Percentiles rank a stretch among this genome's conserved stretches.
phyloP scores from a whole-genome alignment of 768 basidiomycete species.

The Suillus weaverae region DNA sequence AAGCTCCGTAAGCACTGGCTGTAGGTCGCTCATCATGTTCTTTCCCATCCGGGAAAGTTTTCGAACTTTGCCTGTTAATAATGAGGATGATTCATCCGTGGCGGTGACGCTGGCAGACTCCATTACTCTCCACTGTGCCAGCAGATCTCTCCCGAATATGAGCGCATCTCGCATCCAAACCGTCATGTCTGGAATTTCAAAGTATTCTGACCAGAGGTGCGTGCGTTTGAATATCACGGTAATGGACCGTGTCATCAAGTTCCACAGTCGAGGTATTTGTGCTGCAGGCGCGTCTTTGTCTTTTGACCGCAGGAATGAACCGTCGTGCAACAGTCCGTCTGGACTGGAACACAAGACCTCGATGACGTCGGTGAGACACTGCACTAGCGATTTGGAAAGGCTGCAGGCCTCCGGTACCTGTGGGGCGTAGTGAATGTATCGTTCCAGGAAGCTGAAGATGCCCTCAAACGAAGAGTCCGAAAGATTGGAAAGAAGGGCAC shows the following conservation, averaged over 20 bases:
- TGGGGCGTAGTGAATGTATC: slow-evolving; percentile 62
- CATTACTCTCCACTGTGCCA: slow-evolving; percentile 78
- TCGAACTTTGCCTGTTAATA: slow-evolving; percentile 31
- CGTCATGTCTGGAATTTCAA: slow-evolving; percentile 83
- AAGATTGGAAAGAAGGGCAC: slow-evolving; percentile 67
- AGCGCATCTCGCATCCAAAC: slow-evolving; percentile 99
- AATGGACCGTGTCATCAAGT: slow-evolving; percentile 74
- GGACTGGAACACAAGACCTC: slow-evolving; percentile 79
- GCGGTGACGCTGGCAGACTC: slow-evolving; percentile 53
- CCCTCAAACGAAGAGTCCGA: slow-evolving; percentile 70
- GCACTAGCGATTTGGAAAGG: slow-evolving; percentile 86
- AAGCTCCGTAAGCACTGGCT: slow-evolving; percentile 76
- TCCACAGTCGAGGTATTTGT: slow-evolving; percentile 75
- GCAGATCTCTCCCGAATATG: slow-evolving; percentile 86
- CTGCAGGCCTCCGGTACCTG: slow-evolving; percentile 82
- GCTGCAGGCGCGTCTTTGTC: slow-evolving; percentile 48
- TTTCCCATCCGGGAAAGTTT: slow-evolving; percentile 62
- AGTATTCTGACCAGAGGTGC: slow-evolving; percentile 77
- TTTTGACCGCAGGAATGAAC: slow-evolving; percentile 46
- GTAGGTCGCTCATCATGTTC: slow-evolving; percentile 76
- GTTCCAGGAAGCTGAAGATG: slow-evolving; percentile 63
- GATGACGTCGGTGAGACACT: slow-evolving; percentile 89
- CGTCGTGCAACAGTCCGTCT: slow-evolving; percentile 66
- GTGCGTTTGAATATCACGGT: slow-evolving; percentile 85
- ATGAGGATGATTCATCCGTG: slow-evolving; percentile 20